A percentile compares a stretch with the other conserved stretches of the same genome.
Evolutionary conservation across 75 land plant genomes (phyloP).

Genomic region (Azolla pinnata): DNA sequence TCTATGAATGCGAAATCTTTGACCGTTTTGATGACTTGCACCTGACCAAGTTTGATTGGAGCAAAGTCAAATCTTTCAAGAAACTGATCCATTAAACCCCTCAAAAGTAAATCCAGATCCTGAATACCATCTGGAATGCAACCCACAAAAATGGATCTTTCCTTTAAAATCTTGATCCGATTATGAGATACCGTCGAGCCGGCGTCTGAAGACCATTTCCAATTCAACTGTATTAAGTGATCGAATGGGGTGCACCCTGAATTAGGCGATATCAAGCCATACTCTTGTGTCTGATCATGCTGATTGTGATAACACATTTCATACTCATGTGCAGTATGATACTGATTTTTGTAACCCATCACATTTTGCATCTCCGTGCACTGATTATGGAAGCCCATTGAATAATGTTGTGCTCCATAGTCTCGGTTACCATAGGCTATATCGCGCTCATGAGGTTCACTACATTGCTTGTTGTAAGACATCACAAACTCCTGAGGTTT

Average conservation of each 20-base stretch:
- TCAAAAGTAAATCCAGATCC: neutral
- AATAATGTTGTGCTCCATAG: neutral
- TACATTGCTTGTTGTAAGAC: no score
- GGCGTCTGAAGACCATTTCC: neutral
- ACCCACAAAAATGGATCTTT: conserved; percentile 11
- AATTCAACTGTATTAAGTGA: neutral
- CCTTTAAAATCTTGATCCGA: neutral
- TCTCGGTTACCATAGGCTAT: no score
- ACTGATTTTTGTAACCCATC: neutral
- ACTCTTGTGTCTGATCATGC: neutral
- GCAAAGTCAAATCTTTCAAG: conserved; percentile 7
- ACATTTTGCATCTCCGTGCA: conserved; percentile 1
- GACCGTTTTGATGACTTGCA: neutral
- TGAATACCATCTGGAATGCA: conserved; percentile 7
- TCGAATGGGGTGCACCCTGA: neutral
- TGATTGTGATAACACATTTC: neutral
- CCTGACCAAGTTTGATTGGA: conserved; percentile 2
- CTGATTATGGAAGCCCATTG: neutral
- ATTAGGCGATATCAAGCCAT: neutral
- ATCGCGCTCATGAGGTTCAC: no score
- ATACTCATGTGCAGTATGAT: neutral
- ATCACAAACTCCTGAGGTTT: no score
- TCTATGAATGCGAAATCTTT: conserved; percentile 7
- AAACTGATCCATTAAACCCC: conserved; percentile 1
- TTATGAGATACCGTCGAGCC: neutral